phyloP scores from a whole-genome alignment of 805 yeast species.

The Sugiyamaella valdiviana region DNA sequence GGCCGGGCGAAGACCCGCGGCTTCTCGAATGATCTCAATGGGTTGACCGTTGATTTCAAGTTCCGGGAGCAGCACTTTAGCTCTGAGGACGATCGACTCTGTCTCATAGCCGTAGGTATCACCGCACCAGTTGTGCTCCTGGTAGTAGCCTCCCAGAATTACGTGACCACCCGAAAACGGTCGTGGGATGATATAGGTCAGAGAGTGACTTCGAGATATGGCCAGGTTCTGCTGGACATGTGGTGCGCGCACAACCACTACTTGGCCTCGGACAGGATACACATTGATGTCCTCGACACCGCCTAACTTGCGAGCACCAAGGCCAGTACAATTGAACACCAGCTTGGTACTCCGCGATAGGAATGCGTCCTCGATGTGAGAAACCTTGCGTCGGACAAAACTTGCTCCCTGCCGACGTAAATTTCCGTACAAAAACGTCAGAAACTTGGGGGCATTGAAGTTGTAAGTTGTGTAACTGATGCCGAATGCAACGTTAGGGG shows the following conservation, averaged over 20 bases:
- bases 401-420: slow-evolving; percentile 46
- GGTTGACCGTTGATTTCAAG: slow-evolving; percentile 37
- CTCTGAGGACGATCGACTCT: slow-evolving; percentile 54
- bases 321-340: slow-evolving; percentile 74
- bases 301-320: slow-evolving; percentile 56
- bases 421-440: slow-evolving; percentile 42
- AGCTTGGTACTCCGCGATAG: slow-evolving; percentile 31
- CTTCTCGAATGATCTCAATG: slow-evolving; percentile 54
- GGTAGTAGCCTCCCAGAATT: slow-evolving; percentile 70
- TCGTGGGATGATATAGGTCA: slow-evolving; percentile 69
- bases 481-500: slow-evolving; percentile 51
- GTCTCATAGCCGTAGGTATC: slow-evolving; percentile 55
- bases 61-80: slow-evolving; percentile 40
- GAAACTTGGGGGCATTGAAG: slow-evolving; percentile 64
- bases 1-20: slow-evolving; percentile 71
- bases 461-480: slow-evolving; percentile 55
- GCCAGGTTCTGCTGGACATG: slow-evolving; percentile 53
- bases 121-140: slow-evolving; percentile 54
- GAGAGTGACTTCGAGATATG: slow-evolving; percentile 36
- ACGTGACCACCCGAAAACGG: slow-evolving; percentile 61
- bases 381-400: slow-evolving; percentile 42
- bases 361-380: slow-evolving; percentile 52
- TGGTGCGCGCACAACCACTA: slow-evolving; percentile 65
- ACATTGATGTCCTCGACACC: slow-evolving; percentile 59
- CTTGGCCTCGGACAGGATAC: slow-evolving; percentile 78